Conservation (phyloP, 768 basidiomycete genomes). For the Floccularia luteovirens region DNA sequence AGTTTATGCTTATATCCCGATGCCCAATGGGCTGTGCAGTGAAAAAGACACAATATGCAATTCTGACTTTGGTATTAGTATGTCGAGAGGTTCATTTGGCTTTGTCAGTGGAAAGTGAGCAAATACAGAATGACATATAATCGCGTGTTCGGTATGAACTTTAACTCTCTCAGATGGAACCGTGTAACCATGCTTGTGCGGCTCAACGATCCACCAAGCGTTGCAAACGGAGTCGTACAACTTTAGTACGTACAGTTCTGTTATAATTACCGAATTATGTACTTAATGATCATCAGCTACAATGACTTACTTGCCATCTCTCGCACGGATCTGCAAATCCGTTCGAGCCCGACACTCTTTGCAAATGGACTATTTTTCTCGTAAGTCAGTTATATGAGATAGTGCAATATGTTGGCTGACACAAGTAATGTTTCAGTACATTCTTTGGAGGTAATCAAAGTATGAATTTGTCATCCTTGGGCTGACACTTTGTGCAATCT, state of each 20-base stretch:
- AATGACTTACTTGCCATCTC: conserved; percentile 59
- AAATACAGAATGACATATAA: conserved; percentile 3
- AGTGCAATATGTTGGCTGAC: not conserved
- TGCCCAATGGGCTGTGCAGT: conserved; percentile 51
- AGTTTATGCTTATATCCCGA: conserved; percentile 82
- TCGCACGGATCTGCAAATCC: conserved; percentile 57
- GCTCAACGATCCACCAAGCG: conserved; percentile 58
- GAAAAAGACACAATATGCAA: conserved; percentile 56
- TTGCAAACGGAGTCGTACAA: conserved; percentile 68
- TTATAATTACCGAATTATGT: conserved; percentile 1
- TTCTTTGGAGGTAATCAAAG: conserved; percentile 65
- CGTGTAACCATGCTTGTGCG: conserved; percentile 69
- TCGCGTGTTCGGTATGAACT: not conserved
- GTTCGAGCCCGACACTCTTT: conserved; percentile 40
- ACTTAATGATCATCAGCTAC: conserved; percentile 33
- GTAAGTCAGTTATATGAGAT: conserved; percentile 27
- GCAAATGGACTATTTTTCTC: conserved; percentile 77
- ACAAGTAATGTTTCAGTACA: conserved; percentile 42
- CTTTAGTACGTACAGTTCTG: conserved; percentile 47
- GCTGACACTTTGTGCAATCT: conserved; percentile 7
- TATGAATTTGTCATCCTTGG: not conserved
- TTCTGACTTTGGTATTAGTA: conserved; percentile 69
- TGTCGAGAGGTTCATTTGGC: conserved; percentile 58
- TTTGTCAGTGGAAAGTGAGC: conserved; percentile 60
- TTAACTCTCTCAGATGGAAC: conserved; percentile 44